These are phyloP conservation scores for Beauveria australis DNA, from an alignment of 2,329 filamentous ascomycete species.

Conservation along the genomic window DNA sequence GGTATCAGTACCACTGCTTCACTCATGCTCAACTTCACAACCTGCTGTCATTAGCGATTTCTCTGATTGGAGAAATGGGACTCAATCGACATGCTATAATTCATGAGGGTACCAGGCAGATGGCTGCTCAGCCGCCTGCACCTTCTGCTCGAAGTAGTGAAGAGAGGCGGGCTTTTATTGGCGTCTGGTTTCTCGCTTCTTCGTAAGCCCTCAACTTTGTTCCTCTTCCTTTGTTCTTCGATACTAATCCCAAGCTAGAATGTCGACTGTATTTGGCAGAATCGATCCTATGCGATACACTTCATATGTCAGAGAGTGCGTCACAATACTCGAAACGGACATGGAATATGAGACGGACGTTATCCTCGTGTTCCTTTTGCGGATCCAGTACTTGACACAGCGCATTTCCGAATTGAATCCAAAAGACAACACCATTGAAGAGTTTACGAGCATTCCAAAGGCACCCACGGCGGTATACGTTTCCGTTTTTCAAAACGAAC, in stretches of 20 bases:
- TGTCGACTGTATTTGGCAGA: constrained; percentile 34
- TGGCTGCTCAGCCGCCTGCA: constrained; percentile 32
- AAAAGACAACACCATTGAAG: constrained; percentile 26
- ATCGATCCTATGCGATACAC: constrained; percentile 44
- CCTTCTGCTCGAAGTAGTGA: constrained; percentile 37
- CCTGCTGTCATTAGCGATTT: constrained; percentile 38
- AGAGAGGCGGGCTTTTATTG: constrained; percentile 43
- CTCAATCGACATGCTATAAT: constrained; percentile 33
- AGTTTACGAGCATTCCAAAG: constrained; percentile 25
- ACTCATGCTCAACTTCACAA: constrained; percentile 45
- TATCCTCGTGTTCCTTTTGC: constrained; percentile 37
- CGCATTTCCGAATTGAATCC: constrained; percentile 36
- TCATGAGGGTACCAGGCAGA: constrained; percentile 33
- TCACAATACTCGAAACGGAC: constrained; percentile 34
- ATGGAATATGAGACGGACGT: constrained; percentile 39
- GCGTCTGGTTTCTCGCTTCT: constrained; percentile 46
- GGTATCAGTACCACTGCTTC: constrained; percentile 48
- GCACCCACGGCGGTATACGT: constrained; percentile 38
- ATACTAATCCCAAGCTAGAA: constrained; percentile 19
- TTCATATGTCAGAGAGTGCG: constrained; percentile 42
- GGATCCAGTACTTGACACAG: constrained; percentile 42
- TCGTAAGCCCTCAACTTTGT: constrained; percentile 30
- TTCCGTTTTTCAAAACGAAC: constrained; percentile 36
- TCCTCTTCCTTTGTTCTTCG: too few relatives aligned
- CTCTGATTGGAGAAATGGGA: constrained; percentile 38